Evolutionary conservation across 495 filamentous ascomycete species (phyloP), one percentile per base, ranked within the genome.

Genomic region (Penicillium cataractarum): DNA sequence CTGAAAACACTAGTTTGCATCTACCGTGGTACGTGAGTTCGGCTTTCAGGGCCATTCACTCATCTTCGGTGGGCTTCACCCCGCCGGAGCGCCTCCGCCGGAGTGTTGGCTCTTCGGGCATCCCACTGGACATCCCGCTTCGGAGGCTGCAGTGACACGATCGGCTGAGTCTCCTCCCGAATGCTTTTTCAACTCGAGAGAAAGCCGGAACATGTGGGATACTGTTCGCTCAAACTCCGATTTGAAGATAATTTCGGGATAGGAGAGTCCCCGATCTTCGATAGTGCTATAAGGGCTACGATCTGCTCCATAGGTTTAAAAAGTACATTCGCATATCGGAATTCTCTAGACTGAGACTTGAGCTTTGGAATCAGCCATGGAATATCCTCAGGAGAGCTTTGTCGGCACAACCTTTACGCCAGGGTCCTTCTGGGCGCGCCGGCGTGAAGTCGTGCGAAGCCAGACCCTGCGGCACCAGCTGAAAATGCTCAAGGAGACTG

Each of bases 401-500:
- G 19, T 44, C 26, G 51, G 65, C 7, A 80, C 77, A 0, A 62
- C 59, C 6, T 78, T 80, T 35, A 26, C 60, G 1, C 50, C 64
- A 12, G 56, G 55, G 31, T 71, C 63, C 60, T 70, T 82, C 49
- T 74, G 79, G 62, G 73, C 63, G 39, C 40, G 65, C 33, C 78
- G 79, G 29, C 76, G 79, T n/a, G 57, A 78, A 48, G 76, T 77
- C 10, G 72, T 81, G 21, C 71, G 70, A n/a, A 65, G 62, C 10
- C 67, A 75, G 46, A 83, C 82, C 3, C 69, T 76, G 15, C 69
- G 65, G 7, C 74, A 78, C 55, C 82, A 86, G 68, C 75, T 87
- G 10, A 63, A 75, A 22, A 77, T 84, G 64, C 69, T 86, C 37
- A 83, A 81, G 65, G 66, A 74, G 51, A 85, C 84, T 7, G 83